These are phyloP conservation scores for Carex sylvatica DNA, from an alignment of 202 grass and related monocot genomes.

Conservation along the genomic window DNA sequence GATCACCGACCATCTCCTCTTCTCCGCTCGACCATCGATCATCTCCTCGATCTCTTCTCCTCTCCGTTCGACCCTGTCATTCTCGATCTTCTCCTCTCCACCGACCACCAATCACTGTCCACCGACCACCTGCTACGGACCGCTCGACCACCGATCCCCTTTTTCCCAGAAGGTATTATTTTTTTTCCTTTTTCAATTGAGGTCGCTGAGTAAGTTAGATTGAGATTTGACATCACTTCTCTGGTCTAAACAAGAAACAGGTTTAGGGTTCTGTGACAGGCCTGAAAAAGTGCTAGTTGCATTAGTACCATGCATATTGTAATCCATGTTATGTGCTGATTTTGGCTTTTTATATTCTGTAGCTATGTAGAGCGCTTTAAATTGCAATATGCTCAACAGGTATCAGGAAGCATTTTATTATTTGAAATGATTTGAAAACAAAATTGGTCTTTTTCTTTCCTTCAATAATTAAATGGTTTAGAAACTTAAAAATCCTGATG, in stretches of 20 bases:
- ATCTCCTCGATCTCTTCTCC: too few species aligned
- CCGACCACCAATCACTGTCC: too few species aligned
- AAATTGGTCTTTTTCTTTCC: background rate
- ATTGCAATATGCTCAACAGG: slow-evolving; percentile 30
- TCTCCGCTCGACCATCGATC: too few species aligned
- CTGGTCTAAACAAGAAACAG: slow-evolving; percentile 9
- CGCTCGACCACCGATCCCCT: too few species aligned
- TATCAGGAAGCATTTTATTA: slow-evolving; percentile 15
- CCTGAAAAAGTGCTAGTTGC: background rate
- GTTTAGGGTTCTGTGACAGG: background rate
- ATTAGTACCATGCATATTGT: slow-evolving; percentile 8
- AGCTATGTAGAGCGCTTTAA: slow-evolving; percentile 26
- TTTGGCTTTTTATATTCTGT: slow-evolving; percentile 27
- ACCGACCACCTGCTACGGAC: too few species aligned
- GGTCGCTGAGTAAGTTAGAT: slow-evolving; percentile 2
- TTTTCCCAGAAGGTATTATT: too few species aligned
- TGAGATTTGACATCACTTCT: background rate
- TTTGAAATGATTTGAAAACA: slow-evolving; percentile 17
- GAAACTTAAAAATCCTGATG: too few species aligned
- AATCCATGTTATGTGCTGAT: slow-evolving; percentile 17
- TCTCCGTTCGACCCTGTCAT: too few species aligned
- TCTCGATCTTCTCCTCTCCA: too few species aligned
- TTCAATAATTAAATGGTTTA: background rate
- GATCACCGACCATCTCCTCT: too few species aligned
- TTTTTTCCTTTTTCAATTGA: background rate